These are phyloP conservation scores for Asterophora lycoperdoides DNA, from an alignment of 768 basidiomycete species.

Conservation along the genomic window DNA sequence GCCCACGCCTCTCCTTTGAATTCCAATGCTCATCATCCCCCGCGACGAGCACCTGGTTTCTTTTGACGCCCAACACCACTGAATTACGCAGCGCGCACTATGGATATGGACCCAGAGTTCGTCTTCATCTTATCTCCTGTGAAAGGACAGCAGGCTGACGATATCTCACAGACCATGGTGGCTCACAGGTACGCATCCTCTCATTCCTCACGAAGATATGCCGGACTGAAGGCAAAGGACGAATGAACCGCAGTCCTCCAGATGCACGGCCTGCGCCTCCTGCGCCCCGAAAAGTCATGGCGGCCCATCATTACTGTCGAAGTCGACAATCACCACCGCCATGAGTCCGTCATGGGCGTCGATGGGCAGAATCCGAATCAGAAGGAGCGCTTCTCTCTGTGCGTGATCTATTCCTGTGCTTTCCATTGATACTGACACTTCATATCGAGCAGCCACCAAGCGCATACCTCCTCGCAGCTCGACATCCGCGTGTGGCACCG, in stretches of 20 bases:
- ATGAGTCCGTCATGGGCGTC: slow-evolving; percentile 56
- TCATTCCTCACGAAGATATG: background rate
- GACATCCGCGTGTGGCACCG: slow-evolving; percentile 56
- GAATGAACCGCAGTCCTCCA: slow-evolving; percentile 32
- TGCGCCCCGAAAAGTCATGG: slow-evolving; percentile 64
- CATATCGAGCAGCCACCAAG: slow-evolving; percentile 33
- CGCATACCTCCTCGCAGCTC: slow-evolving; percentile 34
- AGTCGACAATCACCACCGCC: slow-evolving; percentile 45
- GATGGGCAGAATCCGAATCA: slow-evolving; percentile 72
- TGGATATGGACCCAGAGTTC: no score
- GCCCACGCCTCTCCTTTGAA: no score
- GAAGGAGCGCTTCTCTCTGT: slow-evolving; percentile 52
- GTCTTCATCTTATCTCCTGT: no score
- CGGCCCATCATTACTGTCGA: slow-evolving; percentile 59
- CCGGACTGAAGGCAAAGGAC: background rate
- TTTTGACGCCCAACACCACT: no score
- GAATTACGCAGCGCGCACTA: no score
- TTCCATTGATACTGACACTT: background rate
- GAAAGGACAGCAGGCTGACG: no score
- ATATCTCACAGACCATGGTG: slow-evolving; percentile 26
- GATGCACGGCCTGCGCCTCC: slow-evolving; percentile 39
- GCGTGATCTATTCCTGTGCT: slow-evolving; percentile 19
- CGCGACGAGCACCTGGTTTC: no score
- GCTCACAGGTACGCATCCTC: slow-evolving; percentile 24
- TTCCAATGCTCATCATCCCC: no score